These are phyloP conservation scores for Aspergillus neoniger DNA, from an alignment of 2,329 filamentous ascomycete genomes.

Conservation along the genomic window DNA sequence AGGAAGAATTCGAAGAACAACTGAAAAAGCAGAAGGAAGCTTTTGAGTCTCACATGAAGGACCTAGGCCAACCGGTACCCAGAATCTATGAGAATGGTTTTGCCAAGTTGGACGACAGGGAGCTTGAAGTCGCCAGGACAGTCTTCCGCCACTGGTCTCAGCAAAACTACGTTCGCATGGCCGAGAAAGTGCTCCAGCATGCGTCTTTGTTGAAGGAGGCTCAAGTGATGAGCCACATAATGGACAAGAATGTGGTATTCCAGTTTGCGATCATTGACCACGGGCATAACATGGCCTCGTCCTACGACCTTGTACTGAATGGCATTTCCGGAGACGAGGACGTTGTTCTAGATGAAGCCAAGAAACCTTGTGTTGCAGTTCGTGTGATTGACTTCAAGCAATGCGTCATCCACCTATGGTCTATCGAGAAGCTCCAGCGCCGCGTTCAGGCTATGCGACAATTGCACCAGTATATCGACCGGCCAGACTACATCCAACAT, in stretches of 20 bases:
- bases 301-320: conserved; percentile 94
- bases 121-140: conserved; percentile 68
- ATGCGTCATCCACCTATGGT: conserved; percentile 87
- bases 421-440: conserved; percentile 84
- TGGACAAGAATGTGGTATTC: conserved; percentile 89
- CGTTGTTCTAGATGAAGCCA: conserved; percentile 73
- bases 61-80: conserved; percentile 63
- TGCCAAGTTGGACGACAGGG: conserved; percentile 65
- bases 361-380: conserved; percentile 87
- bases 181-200: conserved; percentile 85
- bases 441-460: conserved; percentile 91
- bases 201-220: conserved; percentile 89
- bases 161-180: conserved; percentile 89
- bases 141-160: conserved; percentile 75
- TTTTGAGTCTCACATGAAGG: conserved; percentile 81
- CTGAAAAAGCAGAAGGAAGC: conserved; percentile 79
- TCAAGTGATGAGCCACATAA: conserved; percentile 95
- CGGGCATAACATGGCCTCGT: conserved; percentile 86
- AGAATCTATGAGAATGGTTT: conserved; percentile 51
- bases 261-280: conserved; percentile 91
- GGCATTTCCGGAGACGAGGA: conserved; percentile 86
- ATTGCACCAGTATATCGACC: conserved; percentile 93
- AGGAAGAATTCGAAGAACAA: conserved; percentile 86
- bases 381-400: conserved; percentile 90
- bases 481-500: conserved; percentile 91